Percentiles rank a stretch among this genome's conserved stretches.
Evolutionary conservation across 805 yeast genomes (phyloP).

Genomic region (Kluyveromyces nonfermentans): DNA sequence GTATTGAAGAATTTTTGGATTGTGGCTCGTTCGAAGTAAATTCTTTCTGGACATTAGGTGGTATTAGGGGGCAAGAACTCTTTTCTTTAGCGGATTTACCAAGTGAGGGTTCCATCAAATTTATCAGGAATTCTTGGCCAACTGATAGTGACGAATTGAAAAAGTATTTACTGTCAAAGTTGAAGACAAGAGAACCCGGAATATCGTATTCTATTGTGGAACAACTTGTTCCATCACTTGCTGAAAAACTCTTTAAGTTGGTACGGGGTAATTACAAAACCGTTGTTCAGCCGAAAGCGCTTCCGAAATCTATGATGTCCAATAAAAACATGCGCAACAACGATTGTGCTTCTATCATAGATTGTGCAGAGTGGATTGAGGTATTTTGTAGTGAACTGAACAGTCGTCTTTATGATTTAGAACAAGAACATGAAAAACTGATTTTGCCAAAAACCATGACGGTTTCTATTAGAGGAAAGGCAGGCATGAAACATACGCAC

Average conservation of each 20-base stretch:
- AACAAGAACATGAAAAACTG: slow-evolving; percentile 40
- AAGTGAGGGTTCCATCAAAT: slow-evolving; percentile 37
- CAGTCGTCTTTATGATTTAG: slow-evolving; percentile 62
- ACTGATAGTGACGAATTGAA: slow-evolving; percentile 28
- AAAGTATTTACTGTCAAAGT: slow-evolving; percentile 11
- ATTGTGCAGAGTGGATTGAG: slow-evolving; percentile 66
- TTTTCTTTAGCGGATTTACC: slow-evolving; percentile 43
- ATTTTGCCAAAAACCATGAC: slow-evolving; percentile 41
- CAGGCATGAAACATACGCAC: slow-evolving; percentile 15
- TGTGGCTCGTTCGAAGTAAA: slow-evolving; percentile 45
- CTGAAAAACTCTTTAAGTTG: slow-evolving; percentile 46
- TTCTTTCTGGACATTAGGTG: slow-evolving; percentile 89
- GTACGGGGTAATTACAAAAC: slow-evolving; percentile 52
- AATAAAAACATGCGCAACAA: slow-evolving; percentile 65
- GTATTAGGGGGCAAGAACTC: slow-evolving; percentile 65
- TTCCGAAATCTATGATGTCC: slow-evolving; percentile 80
- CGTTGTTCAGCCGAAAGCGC: slow-evolving; percentile 50
- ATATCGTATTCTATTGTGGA: slow-evolving; percentile 18
- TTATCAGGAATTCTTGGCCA: slow-evolving; percentile 42
- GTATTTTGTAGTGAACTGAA: slow-evolving; percentile 76
- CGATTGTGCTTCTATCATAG: slow-evolving; percentile 42
- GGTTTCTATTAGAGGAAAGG: slow-evolving; percentile 29
- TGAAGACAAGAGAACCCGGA: slow-evolving; percentile 4
- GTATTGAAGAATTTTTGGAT: slow-evolving; percentile 44
- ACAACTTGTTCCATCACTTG: slow-evolving; percentile 39